Evolutionary conservation across 1,284 basidiomycete species (phyloP), one percentile per base, ranked within the genome.

Genomic region (Amylostereum chailletii): DNA sequence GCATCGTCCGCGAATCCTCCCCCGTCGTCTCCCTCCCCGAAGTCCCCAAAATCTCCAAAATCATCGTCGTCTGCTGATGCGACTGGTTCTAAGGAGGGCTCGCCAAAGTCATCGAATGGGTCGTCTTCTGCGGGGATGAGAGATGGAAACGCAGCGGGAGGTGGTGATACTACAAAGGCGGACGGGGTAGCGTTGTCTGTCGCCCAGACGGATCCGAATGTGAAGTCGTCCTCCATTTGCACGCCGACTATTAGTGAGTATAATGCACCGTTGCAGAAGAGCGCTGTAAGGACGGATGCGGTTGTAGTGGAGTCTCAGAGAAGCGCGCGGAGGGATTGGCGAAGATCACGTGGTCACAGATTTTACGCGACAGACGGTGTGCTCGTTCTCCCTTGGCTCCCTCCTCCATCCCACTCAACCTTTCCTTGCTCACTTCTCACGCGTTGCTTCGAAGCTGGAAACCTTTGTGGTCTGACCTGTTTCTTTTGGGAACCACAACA

Each of bases 31-130:
- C 72, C 79, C 55, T 90, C 90, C 49, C 79, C 88, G 64, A 90
- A 90, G 58, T 90, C 88, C 11, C 86, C 90, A 71, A 94, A 94
- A 60, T 93, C 89, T 45, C 83, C 88, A 64, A 86, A 89, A 52
- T 87, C 86, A 60, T 87, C 86, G 42, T 81, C 82, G 5, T 69
- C 75, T 5, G 60, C 69, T 7, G 67, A 68, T 30, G 69, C 65
- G 4, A 56, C 53, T 9, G 67, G 62, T 56, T 74, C 71, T 33
- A 70, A 64, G 41, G 19, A 19, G 19, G 81, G 76, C 7, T 79
- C 74, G 52, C 77, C 78, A 61, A 87, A 87, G 53, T 84, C 83
- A 53, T 86, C 83, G 54, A 81, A 76, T 52, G 78, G 81, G 55
- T 72, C 71, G 51, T 75, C 72, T 50, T 72, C 71, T 26, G 63